Evolutionary conservation across 768 basidiomycete genomes (phyloP), one percentile per base, ranked within the genome.

Genomic region (Rubroboletus pulcherrimus): DNA sequence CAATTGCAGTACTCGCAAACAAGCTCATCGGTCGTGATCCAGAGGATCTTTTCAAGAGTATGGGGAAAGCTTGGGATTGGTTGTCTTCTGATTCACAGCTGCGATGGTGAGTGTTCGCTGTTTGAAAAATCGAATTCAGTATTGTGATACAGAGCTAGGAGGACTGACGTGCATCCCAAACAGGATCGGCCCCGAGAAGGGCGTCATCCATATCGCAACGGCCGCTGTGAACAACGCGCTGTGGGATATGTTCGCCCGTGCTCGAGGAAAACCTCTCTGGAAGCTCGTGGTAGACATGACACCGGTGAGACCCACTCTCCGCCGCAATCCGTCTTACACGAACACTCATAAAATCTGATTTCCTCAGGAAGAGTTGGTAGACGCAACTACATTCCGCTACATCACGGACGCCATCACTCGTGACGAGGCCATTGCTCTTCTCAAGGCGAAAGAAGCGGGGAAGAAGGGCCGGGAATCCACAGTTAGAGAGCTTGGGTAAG

Each of bases 141-240:
- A 33, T 31, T 24, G 12, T 49, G 56, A 26, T 34, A 19, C 19
- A 29, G 37, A 42, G 14, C 34, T 21, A 19, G 24, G 21, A 29
- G 8, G 30, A 41, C 55, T 57, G 40, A 49, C 10, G 5, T 46
- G 14, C 34, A 21, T 59, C n/a, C 15, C 33, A 42, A 56, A 53
- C 49, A 89, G 89, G 88, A 87, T 94, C 63, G 93, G 93, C 6
- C 93, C 94, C 0, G 94, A 96, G 69, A 96, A 96, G 71, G 95
- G 95, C 49, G 92, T 98, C 3, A 94, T 98, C 51, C 90, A 93
- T 67, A 85, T 96, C 49, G 92, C 93, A 3, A 81, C 89, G 0
- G 91, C 83, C 6, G 91, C 92, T 1, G 92, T 98, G 8, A 83
- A 91, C 69, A 97, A 97, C 60, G 95, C 94, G 0, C 65, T 96